Evolutionary conservation across 2,329 filamentous ascomycete genomes (phyloP), one percentile per base, ranked within the genome.

Genomic region (Aspergillus ustus): DNA sequence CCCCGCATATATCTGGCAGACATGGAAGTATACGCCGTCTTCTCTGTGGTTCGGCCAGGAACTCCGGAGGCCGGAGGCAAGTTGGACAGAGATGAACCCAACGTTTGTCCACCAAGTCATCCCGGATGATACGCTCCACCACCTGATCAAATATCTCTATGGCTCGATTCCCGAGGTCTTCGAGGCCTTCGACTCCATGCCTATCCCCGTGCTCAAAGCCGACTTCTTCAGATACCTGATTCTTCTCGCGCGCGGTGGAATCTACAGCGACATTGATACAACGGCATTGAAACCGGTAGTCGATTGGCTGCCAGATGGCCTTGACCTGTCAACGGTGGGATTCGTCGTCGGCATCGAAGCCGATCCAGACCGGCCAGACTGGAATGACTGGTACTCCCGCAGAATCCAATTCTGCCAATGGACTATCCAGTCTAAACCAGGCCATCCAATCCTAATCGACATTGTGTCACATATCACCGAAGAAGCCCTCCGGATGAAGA

Each of bases 1-100:
- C 77, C 95, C 95, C 3, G 93, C 93, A 60, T 98, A 97, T 82
- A 96, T 99, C 73, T 99, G 95, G 95, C 95, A 99, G 83, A 99
- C 95, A 15, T 99, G 95, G 95, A 97, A 96, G 77, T 89, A 87
- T 72, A 91, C 88, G 0, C 93, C 94, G 0, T 85, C 89, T 1
- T 90, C 92, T 22, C 83, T 87, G 54, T 84, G 91, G 64, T 99
- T 99, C 74, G 79, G 78, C 11, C 87, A 89, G 64, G 80, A 83
- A 20, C 93, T 97, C 73, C 89, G 93, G 64, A 87, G 91, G 51
- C 85, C 92, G 62, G 95, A 98, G 80, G 91, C 92, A 15, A 93
- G 91, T 64, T 99, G 95, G 95, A 90, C 91, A 8, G 85, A 91
- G 68, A 81, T 90, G 70, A 93, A 99, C 76, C 94, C 93, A 0